These are phyloP conservation scores for Colletotrichum somersetense DNA, from an alignment of 2,329 filamentous ascomycete genomes.

Conservation along the genomic window DNA sequence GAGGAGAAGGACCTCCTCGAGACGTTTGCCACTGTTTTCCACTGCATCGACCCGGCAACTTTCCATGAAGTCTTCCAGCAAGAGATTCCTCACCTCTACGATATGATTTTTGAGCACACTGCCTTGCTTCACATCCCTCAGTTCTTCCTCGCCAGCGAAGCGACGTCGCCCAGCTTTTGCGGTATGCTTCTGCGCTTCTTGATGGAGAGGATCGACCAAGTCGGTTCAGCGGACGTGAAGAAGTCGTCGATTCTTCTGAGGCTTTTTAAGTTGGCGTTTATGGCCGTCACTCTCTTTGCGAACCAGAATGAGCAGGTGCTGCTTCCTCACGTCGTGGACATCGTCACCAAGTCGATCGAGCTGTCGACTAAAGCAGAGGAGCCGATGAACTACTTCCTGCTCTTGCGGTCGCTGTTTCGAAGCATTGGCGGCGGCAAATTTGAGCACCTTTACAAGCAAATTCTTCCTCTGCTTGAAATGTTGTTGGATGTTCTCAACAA, in stretches of 20 bases:
- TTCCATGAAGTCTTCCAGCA: constrained; percentile 99
- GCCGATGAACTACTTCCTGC: constrained; percentile 98
- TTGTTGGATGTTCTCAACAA: constrained; percentile 97
- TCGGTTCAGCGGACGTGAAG: constrained; percentile 90
- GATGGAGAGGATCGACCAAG: constrained; percentile 96
- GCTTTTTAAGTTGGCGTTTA: constrained; percentile 98
- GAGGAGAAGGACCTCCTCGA: constrained; percentile 98
- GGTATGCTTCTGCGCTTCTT: constrained; percentile 98
- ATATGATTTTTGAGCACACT: constrained; percentile 98
- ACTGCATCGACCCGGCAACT: constrained; percentile 96
- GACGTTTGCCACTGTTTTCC: constrained; percentile 97
- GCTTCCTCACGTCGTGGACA: constrained; percentile 94
- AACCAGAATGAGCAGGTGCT: constrained; percentile 95
- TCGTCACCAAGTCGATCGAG: constrained; percentile 97
- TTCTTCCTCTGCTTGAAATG: constrained; percentile 96
- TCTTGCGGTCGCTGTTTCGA: constrained; percentile 91
- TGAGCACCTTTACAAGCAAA: constrained; percentile 98
- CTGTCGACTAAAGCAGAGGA: constrained; percentile 95
- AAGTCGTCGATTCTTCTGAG: constrained; percentile 93
- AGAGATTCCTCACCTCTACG: constrained; percentile 95
- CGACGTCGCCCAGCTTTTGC: constrained; percentile 96
- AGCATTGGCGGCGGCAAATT: constrained; percentile 98
- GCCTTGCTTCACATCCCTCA: constrained; percentile 95
- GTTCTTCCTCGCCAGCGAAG: constrained; percentile 98
- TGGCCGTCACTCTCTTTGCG: constrained; percentile 98